These are phyloP conservation scores for Phialophora verrucosa DNA, from an alignment of 2,329 filamentous ascomycete species.

Conservation along the genomic window DNA sequence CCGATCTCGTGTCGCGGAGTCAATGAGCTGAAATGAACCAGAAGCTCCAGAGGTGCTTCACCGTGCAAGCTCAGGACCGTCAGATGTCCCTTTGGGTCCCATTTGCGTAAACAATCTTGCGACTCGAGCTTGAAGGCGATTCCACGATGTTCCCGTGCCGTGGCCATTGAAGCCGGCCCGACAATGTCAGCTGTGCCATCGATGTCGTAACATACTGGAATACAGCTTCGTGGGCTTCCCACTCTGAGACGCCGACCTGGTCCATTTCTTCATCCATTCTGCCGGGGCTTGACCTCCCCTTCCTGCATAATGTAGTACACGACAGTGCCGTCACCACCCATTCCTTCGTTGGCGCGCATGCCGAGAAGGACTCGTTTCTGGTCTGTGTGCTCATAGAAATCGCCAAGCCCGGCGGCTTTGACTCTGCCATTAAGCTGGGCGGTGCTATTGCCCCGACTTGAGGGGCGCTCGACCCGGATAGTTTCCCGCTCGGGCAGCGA, in stretches of 20 bases:
- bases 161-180: neutral
- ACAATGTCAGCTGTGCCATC: neutral
- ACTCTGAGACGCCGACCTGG: too few species aligned
- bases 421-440: neutral
- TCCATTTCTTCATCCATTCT: slow-evolving; percentile 53
- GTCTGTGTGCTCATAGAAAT: slow-evolving; percentile 47
- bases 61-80: neutral
- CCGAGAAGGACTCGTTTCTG: slow-evolving; percentile 63
- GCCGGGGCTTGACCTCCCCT: slow-evolving; percentile 67
- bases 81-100: neutral
- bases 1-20: neutral
- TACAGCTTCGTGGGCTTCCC: neutral
- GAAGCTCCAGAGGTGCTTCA: neutral
- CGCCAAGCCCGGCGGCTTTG: slow-evolving; percentile 35
- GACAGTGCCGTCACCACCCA: slow-evolving; percentile 64
- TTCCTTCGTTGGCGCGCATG: slow-evolving; percentile 58
- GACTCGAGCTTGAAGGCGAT: neutral
- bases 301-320: slow-evolving; percentile 71
- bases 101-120: neutral
- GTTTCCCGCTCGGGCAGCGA: slow-evolving; percentile 49
- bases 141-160: neutral
- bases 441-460: neutral
- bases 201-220: neutral
- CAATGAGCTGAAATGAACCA: neutral
- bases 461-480: slow-evolving; percentile 21